Evolutionary conservation across 164 flowering plant genomes (phyloP).

Genomic region (Vitis cinerea): DNA sequence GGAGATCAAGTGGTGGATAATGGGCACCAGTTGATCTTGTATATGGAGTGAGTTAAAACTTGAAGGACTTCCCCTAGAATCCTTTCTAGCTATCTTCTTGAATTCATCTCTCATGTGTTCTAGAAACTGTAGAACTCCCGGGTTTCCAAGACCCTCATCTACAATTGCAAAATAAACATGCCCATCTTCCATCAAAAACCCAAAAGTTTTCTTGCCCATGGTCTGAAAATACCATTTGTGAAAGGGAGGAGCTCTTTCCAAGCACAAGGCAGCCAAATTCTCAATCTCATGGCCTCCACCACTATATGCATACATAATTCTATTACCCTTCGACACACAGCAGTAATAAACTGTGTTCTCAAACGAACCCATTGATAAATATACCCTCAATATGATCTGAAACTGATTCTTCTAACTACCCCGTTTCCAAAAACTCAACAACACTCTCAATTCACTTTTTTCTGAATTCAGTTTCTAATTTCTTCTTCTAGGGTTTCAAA

Average conservation of each 20-base stretch:
- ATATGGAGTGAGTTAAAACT: slow-evolving; percentile 33
- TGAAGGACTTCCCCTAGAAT: slow-evolving; percentile 40
- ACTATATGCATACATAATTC: slow-evolving; percentile 42
- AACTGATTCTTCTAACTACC: background rate
- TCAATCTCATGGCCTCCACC: slow-evolving; percentile 57
- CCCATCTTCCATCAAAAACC: slow-evolving; percentile 73
- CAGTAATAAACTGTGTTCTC: slow-evolving; percentile 54
- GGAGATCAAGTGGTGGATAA: slow-evolving; percentile 48
- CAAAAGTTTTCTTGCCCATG: slow-evolving; percentile 43
- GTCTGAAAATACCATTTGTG: slow-evolving; percentile 75
- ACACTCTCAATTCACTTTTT: background rate
- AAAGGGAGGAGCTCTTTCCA: slow-evolving; percentile 62
- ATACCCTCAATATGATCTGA: background rate
- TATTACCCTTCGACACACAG: slow-evolving; percentile 53
- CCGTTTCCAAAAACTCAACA: background rate
- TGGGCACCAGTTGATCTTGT: slow-evolving; percentile 66
- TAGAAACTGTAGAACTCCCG: slow-evolving; percentile 46
- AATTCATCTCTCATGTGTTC: slow-evolving; percentile 68
- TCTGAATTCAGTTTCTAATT: background rate
- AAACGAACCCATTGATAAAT: slow-evolving; percentile 38
- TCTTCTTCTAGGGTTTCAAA: too few species aligned
- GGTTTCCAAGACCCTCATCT: slow-evolving; percentile 52
- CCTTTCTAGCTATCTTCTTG: slow-evolving; percentile 48
- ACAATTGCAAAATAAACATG: slow-evolving; percentile 62
- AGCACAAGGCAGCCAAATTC: slow-evolving; percentile 50